Conservation (phyloP, 225 moss, liverwort and hornwort species). For the Thuidium tamariscinum region DNA sequence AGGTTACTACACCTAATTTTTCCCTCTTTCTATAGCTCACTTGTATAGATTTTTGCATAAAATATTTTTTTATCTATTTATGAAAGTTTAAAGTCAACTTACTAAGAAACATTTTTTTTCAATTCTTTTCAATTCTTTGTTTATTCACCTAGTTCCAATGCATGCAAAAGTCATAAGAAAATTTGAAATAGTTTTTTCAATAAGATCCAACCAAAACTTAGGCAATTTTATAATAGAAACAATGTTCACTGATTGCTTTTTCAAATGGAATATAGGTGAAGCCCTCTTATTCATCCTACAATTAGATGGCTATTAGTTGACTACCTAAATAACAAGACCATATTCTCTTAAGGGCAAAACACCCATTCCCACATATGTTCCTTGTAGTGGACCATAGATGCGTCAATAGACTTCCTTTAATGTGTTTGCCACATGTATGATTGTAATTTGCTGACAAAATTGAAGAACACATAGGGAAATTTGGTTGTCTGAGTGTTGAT, state of each 20-base stretch:
- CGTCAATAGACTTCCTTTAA: too few species aligned
- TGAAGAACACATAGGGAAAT: too few species aligned
- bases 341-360: rapidly evolving
- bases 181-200: rapidly evolving
- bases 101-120: rapidly evolving
- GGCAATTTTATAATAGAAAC: rapidly evolving
- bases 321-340: rapidly evolving
- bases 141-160: background rate
- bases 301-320: background rate
- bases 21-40: background rate
- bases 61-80: background rate
- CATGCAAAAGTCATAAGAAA: rapidly evolving
- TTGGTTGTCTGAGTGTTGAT: too few species aligned
- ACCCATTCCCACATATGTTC: too few species aligned
- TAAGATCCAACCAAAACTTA: background rate
- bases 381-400: too few species aligned
- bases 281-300: rapidly evolving
- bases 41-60: background rate
- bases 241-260: background rate
- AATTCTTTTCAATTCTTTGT: rapidly evolving
- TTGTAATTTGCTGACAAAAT: too few species aligned
- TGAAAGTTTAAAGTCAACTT: rapidly evolving
- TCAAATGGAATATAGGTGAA: rapidly evolving
- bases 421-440: too few species aligned
- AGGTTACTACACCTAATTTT: background rate